Evolutionary conservation across 139 green algal species (phyloP).

Genomic region (Eudorina sp.): DNA sequence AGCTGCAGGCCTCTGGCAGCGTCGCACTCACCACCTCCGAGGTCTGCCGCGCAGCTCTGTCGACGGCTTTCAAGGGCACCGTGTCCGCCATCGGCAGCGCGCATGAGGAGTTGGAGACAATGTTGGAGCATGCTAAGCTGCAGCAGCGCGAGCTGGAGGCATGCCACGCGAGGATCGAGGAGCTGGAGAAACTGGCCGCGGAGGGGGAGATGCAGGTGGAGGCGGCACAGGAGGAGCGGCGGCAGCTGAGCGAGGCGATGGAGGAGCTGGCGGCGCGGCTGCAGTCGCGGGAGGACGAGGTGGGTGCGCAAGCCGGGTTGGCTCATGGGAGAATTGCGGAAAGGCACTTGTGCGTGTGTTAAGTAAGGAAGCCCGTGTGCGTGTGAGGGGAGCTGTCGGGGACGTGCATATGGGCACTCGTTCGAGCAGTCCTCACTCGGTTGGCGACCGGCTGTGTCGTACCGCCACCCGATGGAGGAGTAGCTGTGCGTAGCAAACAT

Average conservation of each 20-base stretch:
- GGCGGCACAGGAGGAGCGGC: neutral
- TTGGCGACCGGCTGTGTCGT: too few relatives aligned
- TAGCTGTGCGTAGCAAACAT: too few relatives aligned
- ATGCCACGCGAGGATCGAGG: neutral
- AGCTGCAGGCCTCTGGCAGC: slow-evolving; percentile 24
- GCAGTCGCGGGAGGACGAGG: neutral
- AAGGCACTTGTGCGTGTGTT: neutral
- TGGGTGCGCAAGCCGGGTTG: too few relatives aligned
- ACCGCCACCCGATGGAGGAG: too few relatives aligned
- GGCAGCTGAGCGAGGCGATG: slow-evolving; percentile 2
- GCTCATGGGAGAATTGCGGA: too few relatives aligned
- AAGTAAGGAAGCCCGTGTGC: too few relatives aligned
- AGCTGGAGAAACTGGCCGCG: neutral
- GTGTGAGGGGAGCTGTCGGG: too few relatives aligned
- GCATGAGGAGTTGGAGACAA: neutral
- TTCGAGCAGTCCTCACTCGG: too few relatives aligned
- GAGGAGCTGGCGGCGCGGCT: slow-evolving; percentile 32
- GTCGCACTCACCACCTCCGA: slow-evolving; percentile 8
- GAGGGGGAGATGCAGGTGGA: neutral
- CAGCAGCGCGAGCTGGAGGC: neutral
- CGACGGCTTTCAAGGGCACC: neutral
- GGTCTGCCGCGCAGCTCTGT: slow-evolving; percentile 1
- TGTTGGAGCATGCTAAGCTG: neutral
- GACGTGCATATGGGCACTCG: too few relatives aligned
- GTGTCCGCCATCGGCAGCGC: slow-evolving; percentile 1